A percentile compares a stretch with the other conserved stretches of the same genome.
These are phyloP conservation scores for Solanum piurae DNA, from an alignment of 257 asterid genomes.

Conservation along the genomic window DNA sequence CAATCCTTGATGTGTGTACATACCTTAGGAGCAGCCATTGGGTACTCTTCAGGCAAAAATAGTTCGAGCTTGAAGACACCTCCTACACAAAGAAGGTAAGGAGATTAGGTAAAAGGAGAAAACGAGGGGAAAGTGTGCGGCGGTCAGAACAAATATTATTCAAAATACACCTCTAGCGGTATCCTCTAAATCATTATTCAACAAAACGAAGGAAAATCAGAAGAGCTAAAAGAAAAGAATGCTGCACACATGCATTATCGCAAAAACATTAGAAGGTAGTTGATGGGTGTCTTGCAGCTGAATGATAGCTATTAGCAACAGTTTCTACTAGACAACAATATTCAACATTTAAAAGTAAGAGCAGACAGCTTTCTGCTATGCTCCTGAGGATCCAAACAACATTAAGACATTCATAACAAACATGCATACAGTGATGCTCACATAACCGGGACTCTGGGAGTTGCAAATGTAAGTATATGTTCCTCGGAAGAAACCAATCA, in stretches of 20 bases:
- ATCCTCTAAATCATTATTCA: neutral
- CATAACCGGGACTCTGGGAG: neutral
- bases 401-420: neutral
- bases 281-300: neutral
- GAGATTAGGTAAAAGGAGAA: neutral
- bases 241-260: neutral
- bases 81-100: constrained; percentile 32
- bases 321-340: neutral
- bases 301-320: neutral
- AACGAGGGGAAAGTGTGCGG: neutral
- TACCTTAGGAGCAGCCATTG: constrained; percentile 99
- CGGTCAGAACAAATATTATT: neutral
- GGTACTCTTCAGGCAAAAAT: constrained; percentile 94
- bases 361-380: neutral
- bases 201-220: neutral
- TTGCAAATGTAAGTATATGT: neutral
- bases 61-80: constrained; percentile 98
- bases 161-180: neutral
- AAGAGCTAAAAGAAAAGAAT: neutral
- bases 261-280: neutral
- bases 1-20: neutral
- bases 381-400: neutral
- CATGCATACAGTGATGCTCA: neutral
- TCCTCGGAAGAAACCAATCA: too few species aligned
- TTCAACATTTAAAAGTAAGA: neutral